phyloP scores from a whole-genome alignment of 148 eudicot genomes.

The Spergularia bocconei region DNA sequence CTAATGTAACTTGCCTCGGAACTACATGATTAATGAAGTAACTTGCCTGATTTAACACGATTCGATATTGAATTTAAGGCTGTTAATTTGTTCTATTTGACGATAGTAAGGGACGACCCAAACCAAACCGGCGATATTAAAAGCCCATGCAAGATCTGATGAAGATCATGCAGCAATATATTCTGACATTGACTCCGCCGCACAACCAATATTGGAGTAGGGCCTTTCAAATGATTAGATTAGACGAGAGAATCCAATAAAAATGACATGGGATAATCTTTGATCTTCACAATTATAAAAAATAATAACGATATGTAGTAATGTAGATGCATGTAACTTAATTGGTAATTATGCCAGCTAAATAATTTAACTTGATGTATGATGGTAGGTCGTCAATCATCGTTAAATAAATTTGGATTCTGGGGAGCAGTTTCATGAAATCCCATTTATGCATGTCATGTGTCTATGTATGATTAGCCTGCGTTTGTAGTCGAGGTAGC shows the following conservation, averaged over 20 bases:
- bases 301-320: not conserved
- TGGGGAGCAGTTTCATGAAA: not conserved
- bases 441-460: not conserved
- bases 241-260: not conserved
- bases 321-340: not conserved
- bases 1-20: no score
- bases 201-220: not conserved
- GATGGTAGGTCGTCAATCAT: no score
- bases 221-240: not conserved
- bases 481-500: not conserved
- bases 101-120: no score
- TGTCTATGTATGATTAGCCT: not conserved
- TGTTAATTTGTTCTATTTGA: no score
- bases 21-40: no score
- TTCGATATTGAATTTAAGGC: not conserved
- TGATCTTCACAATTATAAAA: not conserved
- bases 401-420: no score
- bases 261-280: not conserved
- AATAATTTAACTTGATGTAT: no score
- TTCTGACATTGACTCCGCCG: conserved; percentile 3
- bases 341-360: no score
- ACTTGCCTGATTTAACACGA: no score
- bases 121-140: no score
- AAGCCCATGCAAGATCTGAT: not conserved
- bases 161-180: not conserved